Evolutionary conservation across 164 flowering plant genomes (phyloP), one percentile per base, ranked within the genome.

Genomic region (Vitis amurensis): DNA sequence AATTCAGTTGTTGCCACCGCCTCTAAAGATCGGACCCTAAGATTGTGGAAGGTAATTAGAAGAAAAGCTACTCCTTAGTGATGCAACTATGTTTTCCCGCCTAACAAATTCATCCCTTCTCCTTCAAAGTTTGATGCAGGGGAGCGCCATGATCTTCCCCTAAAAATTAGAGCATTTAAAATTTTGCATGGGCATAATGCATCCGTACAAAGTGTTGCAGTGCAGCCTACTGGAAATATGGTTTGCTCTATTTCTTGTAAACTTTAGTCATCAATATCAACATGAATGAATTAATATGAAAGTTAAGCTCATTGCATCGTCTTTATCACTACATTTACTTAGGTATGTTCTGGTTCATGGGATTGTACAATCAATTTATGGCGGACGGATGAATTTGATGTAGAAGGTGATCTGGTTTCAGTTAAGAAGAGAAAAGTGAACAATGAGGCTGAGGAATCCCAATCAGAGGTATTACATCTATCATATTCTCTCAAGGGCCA

Each of bases 311-410:
- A 4, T 11, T 44, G 30, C 58, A 15, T 61, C 31, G 31, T 64
- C 55, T 73, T 61, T 30, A 11, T 55, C 13, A 12, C 55, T n/a
- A 31, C 50, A 59, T 73, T 31, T 37, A 19, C 47, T 37, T 63
- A 96, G 98, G 78, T 93, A 15, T 96, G 98, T 72, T 96, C 98
- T n/a, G 97, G 99, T 61, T 93, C 97, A 23, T 89, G 97, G 98
- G 97, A 93, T 74, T 84, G 82, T 68, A 80, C 89, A 30, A 89
- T 96, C 72, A 91, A 86, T 74, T 74, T 93, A 71, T 93, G 97
- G 99, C 78, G 75, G 65, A 78, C 89, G 52, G 75, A 79, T 79
- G 86, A 79, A 9, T 69, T 78, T 50, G 83, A 78, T 64, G 59
- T 79, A n/a, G 91, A 76, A 52, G 92, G 89, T 69, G 84, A 79